phyloP scores from a whole-genome alignment of 2,329 filamentous ascomycete genomes.

The Diaporthe helianthi region DNA sequence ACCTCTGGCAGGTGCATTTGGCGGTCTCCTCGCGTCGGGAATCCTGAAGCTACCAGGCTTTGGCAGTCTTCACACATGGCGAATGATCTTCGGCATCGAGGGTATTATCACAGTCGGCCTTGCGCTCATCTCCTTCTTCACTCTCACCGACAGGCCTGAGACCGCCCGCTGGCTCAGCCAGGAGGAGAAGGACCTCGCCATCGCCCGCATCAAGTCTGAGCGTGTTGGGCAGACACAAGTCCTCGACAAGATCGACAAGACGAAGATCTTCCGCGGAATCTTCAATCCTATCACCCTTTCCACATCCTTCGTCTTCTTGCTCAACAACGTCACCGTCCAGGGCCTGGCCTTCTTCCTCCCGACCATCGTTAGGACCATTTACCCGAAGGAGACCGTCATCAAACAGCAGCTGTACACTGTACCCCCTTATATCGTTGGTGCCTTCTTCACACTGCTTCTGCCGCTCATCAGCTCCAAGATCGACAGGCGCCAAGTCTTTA shows the following conservation, averaged over 20 bases:
- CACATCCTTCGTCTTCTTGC: conserved; percentile 65
- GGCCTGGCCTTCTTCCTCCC: conserved; percentile 74
- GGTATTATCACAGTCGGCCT: conserved; percentile 65
- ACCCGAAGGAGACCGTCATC: conserved; percentile 62
- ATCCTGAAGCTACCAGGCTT: conserved; percentile 69
- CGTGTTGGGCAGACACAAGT: conserved; percentile 67
- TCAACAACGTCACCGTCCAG: conserved; percentile 75
- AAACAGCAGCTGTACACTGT: conserved; percentile 74
- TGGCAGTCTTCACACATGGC: conserved; percentile 63
- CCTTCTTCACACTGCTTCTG: conserved; percentile 69
- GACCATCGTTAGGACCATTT: conserved; percentile 73
- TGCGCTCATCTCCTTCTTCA: conserved; percentile 66
- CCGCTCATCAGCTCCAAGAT: conserved; percentile 67
- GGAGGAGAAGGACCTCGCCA: conserved; percentile 71
- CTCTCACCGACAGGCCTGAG: conserved; percentile 72
- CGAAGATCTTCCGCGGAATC: conserved; percentile 68
- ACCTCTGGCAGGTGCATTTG: conserved; percentile 69
- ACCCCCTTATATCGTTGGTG: conserved; percentile 73
- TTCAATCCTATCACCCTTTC: conserved; percentile 66
- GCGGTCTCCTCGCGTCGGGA: conserved; percentile 60
- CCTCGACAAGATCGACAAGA: conserved; percentile 66
- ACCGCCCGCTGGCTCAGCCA: conserved; percentile 70
- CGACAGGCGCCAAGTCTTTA: conserved; percentile 66
- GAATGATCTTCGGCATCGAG: conserved; percentile 76
- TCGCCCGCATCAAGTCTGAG: conserved; percentile 73